Evolutionary conservation across 2,329 filamentous ascomycete genomes (phyloP).

Genomic region (Amylocarpus encephaloides): DNA sequence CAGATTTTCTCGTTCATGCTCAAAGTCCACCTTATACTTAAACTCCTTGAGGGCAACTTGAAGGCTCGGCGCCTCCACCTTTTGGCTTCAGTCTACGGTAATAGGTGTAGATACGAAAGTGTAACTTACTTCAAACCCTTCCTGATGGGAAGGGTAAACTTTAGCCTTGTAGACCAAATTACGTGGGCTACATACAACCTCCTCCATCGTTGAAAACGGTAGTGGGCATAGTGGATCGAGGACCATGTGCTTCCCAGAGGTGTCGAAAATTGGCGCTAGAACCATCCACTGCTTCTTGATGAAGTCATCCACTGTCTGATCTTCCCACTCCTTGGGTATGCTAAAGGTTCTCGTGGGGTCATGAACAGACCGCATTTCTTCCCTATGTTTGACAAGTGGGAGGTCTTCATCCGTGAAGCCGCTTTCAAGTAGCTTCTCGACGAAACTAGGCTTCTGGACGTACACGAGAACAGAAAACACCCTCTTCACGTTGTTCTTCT

Average conservation of each 20-base stretch:
- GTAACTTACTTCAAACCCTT: not conserved
- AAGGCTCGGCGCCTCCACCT: not conserved
- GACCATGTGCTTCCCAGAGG: not conserved
- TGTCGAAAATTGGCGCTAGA: slow-evolving; percentile 1
- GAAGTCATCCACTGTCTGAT: not conserved
- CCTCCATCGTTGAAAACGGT: not conserved
- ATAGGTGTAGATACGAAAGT: not conserved
- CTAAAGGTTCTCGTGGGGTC: not conserved
- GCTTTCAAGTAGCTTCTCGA: not conserved
- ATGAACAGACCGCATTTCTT: not conserved
- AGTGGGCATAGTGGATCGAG: not conserved
- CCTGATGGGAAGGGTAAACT: not conserved
- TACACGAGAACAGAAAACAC: not conserved
- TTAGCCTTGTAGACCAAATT: not conserved
- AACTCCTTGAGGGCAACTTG: not conserved
- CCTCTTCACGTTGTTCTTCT: not conserved
- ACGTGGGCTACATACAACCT: not conserved
- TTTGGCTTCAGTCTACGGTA: not conserved
- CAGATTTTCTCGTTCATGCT: not conserved
- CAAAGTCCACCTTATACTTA: not conserved
- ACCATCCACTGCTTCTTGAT: slow-evolving; percentile 4
- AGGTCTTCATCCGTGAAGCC: slow-evolving; percentile 3
- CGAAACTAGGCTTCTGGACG: not conserved
- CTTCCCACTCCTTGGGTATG: not conserved
- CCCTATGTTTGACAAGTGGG: not conserved